Conservation (phyloP, 345 rosid genomes). For the Euphorbia pulcherrima region DNA sequence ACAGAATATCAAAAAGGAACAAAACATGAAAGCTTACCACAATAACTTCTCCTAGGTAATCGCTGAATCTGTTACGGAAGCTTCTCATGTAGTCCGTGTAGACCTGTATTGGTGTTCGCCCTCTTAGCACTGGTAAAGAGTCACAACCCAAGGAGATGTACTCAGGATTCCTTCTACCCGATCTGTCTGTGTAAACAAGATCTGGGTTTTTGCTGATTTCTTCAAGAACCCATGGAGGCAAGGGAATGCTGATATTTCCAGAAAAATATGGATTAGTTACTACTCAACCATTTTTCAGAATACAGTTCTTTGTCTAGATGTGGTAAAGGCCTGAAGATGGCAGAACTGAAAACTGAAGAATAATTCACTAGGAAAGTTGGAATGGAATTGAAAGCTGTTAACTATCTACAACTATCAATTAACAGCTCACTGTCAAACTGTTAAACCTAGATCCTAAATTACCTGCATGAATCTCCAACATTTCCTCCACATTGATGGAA, state of each 20-base stretch:
- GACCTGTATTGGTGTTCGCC: slow-evolving; percentile 91
- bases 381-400: background rate
- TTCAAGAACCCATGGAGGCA: slow-evolving; percentile 97
- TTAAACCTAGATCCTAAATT: slow-evolving; percentile 6
- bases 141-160: slow-evolving; percentile 94
- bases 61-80: slow-evolving; percentile 70
- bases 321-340: background rate
- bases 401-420: background rate
- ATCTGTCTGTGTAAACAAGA: slow-evolving; percentile 85
- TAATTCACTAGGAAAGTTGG: background rate
- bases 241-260: slow-evolving; percentile 57
- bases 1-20: background rate
- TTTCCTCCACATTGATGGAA: slow-evolving; percentile 99
- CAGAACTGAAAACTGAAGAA: background rate
- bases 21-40: slow-evolving; percentile 49
- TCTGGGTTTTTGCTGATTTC: slow-evolving; percentile 86
- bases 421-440: background rate
- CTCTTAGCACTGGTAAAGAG: slow-evolving; percentile 64
- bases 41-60: slow-evolving; percentile 61
- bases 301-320: background rate
- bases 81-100: slow-evolving; percentile 92
- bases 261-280: slow-evolving; percentile 14
- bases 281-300: background rate
- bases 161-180: slow-evolving; percentile 87
- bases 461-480: slow-evolving; percentile 99